Evolutionary conservation across 768 basidiomycete species (phyloP).

Genomic region (Termitomyces sp.): DNA sequence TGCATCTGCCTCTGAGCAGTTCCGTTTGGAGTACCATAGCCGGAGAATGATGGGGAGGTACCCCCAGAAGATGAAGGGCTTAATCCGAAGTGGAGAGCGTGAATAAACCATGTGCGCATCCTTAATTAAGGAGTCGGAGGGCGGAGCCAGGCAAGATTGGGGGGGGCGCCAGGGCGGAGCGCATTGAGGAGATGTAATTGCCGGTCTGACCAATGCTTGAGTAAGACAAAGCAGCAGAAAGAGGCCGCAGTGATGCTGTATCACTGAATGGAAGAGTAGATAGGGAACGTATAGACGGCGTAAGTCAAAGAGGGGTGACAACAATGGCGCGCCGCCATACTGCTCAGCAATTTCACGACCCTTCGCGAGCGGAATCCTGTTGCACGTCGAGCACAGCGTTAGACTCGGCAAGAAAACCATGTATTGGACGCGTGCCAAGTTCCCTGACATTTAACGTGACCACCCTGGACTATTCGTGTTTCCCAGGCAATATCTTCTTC

Average conservation of each 20-base stretch:
- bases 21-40: constrained; percentile 56
- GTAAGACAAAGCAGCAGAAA: constrained; percentile 71
- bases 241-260: constrained; percentile 55
- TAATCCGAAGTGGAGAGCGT: constrained; percentile 74
- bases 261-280: constrained; percentile 60
- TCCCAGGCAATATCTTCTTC: constrained; percentile 93
- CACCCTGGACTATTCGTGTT: constrained; percentile 98
- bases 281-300: constrained; percentile 70
- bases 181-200: constrained; percentile 41
- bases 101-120: constrained; percentile 81
- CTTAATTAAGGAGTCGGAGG: constrained; percentile 79
- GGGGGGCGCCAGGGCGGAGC: constrained; percentile 67
- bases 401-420: constrained; percentile 5
- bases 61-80: constrained; percentile 42
- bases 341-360: constrained; percentile 91
- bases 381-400: not conserved
- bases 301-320: constrained; percentile 93
- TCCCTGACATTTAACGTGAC: constrained; percentile 98
- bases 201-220: constrained; percentile 47
- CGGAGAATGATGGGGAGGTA: constrained; percentile 49
- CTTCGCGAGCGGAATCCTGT: constrained; percentile 93
- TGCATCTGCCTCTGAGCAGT: constrained; percentile 66
- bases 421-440: constrained; percentile 69
- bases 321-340: constrained; percentile 85
- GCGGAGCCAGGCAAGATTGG: constrained; percentile 88